These are phyloP conservation scores for Corynespora cassiicola DNA, from an alignment of 2,329 filamentous ascomycete species.

Conservation along the genomic window DNA sequence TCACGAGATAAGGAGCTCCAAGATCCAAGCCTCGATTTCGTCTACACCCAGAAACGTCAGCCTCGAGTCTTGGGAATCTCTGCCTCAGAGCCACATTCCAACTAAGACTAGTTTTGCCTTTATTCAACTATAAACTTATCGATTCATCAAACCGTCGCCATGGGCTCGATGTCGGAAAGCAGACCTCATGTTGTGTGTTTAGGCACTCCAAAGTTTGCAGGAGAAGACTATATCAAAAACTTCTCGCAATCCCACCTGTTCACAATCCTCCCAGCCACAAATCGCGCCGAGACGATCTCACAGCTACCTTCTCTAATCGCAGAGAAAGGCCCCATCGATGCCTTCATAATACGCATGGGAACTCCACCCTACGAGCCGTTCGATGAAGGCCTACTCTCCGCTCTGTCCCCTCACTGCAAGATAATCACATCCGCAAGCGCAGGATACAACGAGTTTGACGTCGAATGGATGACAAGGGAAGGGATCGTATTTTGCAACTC, in stretches of 20 bases:
- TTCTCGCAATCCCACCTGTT: constrained; percentile 50
- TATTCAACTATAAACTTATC: no score
- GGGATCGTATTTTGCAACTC: constrained; percentile 63
- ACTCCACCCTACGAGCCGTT: constrained; percentile 58
- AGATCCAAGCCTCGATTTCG: no score
- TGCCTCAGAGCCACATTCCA: no score
- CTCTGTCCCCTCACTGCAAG: constrained; percentile 51
- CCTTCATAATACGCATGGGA: constrained; percentile 59
- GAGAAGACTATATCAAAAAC: constrained; percentile 48
- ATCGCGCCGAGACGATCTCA: constrained; percentile 45
- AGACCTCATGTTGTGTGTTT: constrained; percentile 54
- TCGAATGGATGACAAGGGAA: constrained; percentile 50
- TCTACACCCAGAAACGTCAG: no score
- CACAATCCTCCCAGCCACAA: constrained; percentile 46
- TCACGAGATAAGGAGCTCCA: no score
- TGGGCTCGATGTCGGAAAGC: constrained; percentile 6
- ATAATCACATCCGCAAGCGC: constrained; percentile 57
- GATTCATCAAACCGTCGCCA: no score
- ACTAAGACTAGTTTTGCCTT: no score
- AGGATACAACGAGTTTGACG: constrained; percentile 57
- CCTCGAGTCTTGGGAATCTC: no score
- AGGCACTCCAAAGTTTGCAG: constrained; percentile 48
- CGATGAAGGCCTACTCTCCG: constrained; percentile 51
- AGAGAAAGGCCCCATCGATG: constrained; percentile 55
- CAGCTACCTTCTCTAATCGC: no score